Conservation (phyloP, 345 rosid species). For the Gossypium bickii region DNA sequence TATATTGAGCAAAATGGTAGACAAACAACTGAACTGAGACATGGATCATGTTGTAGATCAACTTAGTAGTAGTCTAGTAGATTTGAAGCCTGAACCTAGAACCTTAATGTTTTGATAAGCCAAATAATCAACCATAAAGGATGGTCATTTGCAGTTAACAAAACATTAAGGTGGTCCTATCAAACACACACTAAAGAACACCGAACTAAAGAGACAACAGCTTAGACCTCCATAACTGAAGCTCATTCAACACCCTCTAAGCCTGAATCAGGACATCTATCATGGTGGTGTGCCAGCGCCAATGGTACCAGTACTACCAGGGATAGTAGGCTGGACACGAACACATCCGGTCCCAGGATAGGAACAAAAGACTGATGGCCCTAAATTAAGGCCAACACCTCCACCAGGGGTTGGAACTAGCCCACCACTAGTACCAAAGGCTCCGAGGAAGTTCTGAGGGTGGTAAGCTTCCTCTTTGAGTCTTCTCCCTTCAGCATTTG, state of each 20-base stretch:
- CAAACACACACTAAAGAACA: background rate
- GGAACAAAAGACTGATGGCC: slow-evolving; percentile 28
- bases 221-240: background rate
- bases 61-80: background rate
- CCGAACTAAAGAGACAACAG: background rate
- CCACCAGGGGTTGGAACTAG: slow-evolving; percentile 28
- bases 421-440: slow-evolving; percentile 26
- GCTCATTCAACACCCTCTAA: background rate
- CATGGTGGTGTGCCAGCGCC: slow-evolving; percentile 4
- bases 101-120: background rate
- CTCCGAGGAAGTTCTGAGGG: slow-evolving; percentile 29
- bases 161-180: background rate
- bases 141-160: background rate
- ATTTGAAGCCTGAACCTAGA: slow-evolving; percentile 3
- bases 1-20: background rate
- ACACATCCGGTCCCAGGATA: slow-evolving; percentile 35
- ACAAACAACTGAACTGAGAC: background rate
- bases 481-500: slow-evolving; percentile 19
- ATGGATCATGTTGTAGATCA: background rate
- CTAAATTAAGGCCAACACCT: slow-evolving; percentile 20
- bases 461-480: slow-evolving; percentile 24
- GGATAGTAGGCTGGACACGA: slow-evolving; percentile 19
- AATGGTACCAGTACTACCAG: slow-evolving; percentile 14
- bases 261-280: background rate
- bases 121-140: background rate